Evolutionary conservation across 2,329 filamentous ascomycete genomes (phyloP), one percentile per base, ranked within the genome.

Genomic region (Talaromyces sp.): DNA sequence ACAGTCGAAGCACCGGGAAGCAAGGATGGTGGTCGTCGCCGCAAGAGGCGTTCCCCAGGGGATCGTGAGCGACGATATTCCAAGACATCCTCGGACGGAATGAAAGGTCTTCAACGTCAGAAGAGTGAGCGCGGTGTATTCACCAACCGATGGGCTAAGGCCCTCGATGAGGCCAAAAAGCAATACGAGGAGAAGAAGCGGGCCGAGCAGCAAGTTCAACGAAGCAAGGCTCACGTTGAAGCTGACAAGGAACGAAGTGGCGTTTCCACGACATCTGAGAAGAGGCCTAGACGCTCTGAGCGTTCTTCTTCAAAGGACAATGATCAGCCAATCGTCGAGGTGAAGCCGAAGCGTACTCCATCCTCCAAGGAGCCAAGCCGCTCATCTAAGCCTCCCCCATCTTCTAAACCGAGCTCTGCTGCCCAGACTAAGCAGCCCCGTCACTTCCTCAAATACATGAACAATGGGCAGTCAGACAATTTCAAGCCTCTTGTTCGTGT

Each of bases 391-490:
- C 53, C 54, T 19, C 54, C 61, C 16, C 63, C 66, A 13, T 67
- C 69, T 7, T 69, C 72, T 4, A 70, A 66, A 52, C 55, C 61
- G 22, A 47, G 51, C 5, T 52, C 65, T 6, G 45, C 60, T 14
- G 55, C 65, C 3, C 30, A 57, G 2, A 54, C 64, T 11, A 54
- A 54, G 10, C 58, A 54, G 10, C 58, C 58, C 10, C 62, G 65
- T 40, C 64, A 65, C 35, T 70, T 70, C 54, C 53, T 72, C 32
- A 65, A 68, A 24, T 75, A 70, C 49, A 70, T 76, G 62, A 69
- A 67, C 14, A 68, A 67, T 14, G 75, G 71, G n/a, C 66, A 74
- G 37, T 75, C 73, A 4, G 70, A 76, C 46, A 73, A 69, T 16
- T 68, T 70, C 27, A 68, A 66, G 1, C 73, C 69, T n/a, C 62